phyloP scores from a whole-genome alignment of 352 stramenopile species.

The Globisporangium paroecandrum region DNA sequence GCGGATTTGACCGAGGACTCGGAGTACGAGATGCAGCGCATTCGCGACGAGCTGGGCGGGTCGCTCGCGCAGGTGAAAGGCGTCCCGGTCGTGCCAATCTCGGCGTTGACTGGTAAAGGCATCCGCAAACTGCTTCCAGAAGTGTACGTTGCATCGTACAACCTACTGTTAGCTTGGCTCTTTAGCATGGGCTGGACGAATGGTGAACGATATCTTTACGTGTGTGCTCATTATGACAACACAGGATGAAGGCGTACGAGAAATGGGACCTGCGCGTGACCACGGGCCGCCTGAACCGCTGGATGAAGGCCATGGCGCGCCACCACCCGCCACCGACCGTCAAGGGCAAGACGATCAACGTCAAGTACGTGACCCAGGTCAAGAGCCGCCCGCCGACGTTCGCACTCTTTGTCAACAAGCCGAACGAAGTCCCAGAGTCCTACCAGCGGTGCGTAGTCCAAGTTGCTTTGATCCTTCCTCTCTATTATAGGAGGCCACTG shows the following conservation, averaged over 20 bases:
- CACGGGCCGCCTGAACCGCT: conserved; percentile 74
- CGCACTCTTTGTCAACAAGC: conserved; percentile 80
- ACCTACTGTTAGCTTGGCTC: neutral
- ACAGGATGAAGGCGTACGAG: conserved; percentile 72
- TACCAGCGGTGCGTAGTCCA: conserved; percentile 53
- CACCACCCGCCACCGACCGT: conserved; percentile 79
- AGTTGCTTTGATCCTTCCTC: neutral
- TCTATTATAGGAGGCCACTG: neutral
- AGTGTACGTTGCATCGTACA: conserved; percentile 36
- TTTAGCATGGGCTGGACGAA: neutral
- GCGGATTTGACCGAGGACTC: conserved; percentile 52
- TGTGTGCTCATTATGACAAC: neutral
- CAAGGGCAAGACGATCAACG: conserved; percentile 81
- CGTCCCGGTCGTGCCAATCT: conserved; percentile 78
- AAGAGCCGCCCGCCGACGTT: conserved; percentile 82
- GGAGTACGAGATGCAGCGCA: conserved; percentile 59
- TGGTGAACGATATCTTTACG: neutral
- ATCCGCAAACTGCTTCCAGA: conserved; percentile 78
- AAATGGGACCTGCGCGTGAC: conserved; percentile 78
- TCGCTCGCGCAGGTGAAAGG: conserved; percentile 75
- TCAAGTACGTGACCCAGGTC: conserved; percentile 87
- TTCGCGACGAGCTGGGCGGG: conserved; percentile 64
- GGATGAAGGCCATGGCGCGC: conserved; percentile 79
- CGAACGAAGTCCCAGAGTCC: conserved; percentile 63
- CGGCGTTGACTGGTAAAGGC: conserved; percentile 64